phyloP scores from a whole-genome alignment of 2,329 filamentous ascomycete genomes.

The Fusarium miscanthi region DNA sequence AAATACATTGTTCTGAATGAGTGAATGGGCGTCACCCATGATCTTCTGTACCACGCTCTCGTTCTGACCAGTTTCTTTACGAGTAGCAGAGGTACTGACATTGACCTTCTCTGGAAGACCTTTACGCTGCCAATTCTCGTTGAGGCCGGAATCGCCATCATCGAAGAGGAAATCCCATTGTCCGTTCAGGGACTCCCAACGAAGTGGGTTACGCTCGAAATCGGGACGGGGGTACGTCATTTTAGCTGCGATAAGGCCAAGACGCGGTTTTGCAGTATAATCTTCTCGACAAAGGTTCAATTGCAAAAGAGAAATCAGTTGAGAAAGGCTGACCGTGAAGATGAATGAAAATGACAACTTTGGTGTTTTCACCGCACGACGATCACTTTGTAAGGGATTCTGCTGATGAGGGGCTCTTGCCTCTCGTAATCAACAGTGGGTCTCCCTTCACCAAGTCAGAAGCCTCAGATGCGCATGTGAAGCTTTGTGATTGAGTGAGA shows the following conservation, averaged over 20 bases:
- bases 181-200: constrained; percentile 71
- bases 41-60: constrained; percentile 57
- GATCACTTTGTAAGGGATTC: constrained; percentile 16
- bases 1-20: constrained; percentile 60
- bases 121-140: constrained; percentile 62
- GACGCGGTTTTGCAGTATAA: not conserved
- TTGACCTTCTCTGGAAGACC: constrained; percentile 60
- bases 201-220: constrained; percentile 66
- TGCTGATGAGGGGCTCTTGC: constrained; percentile 24
- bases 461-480: not conserved
- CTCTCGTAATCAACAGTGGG: constrained; percentile 35
- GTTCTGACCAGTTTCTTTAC: constrained; percentile 49
- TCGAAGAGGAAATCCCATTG: constrained; percentile 74
- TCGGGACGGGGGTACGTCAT: constrained; percentile 71
- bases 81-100: constrained; percentile 38
- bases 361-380: constrained; percentile 22
- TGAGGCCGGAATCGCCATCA: constrained; percentile 68
- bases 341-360: not conserved
- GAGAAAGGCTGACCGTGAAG: not conserved
- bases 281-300: not conserved
- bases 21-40: constrained; percentile 59
- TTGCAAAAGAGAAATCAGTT: not conserved
- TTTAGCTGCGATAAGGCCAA: not conserved
- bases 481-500: constrained; percentile 28
- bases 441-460: constrained; percentile 24